Evolutionary conservation across 2,329 filamentous ascomycete species (phyloP).

Genomic region (Ophiosphaerella herpotricha): DNA sequence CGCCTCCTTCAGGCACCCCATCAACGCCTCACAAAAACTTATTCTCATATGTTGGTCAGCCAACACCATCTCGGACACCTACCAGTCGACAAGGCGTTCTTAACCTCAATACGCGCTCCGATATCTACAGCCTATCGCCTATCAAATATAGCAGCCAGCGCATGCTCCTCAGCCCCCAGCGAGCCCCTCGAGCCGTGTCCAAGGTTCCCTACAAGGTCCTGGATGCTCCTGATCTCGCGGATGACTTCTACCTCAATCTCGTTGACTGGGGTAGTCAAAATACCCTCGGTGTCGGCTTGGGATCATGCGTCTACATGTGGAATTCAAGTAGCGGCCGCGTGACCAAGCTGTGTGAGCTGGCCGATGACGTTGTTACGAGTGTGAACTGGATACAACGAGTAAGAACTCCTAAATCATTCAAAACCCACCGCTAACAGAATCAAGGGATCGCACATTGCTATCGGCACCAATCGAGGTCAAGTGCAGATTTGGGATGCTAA

Average conservation of each 20-base stretch:
- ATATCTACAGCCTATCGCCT: constrained; percentile 93
- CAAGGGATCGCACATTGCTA: constrained; percentile 86
- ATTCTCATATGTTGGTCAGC: constrained; percentile 87
- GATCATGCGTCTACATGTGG: constrained; percentile 97
- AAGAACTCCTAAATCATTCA: constrained; percentile 24
- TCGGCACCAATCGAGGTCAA: constrained; percentile 90
- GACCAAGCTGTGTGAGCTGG: constrained; percentile 89
- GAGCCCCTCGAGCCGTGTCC: constrained; percentile 85
- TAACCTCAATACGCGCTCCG: constrained; percentile 86
- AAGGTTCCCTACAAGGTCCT: constrained; percentile 98
- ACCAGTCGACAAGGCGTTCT: constrained; percentile 79
- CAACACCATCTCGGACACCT: constrained; percentile 86
- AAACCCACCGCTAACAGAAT: constrained; percentile 9
- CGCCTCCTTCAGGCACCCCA: constrained; percentile 76
- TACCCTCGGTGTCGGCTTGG: constrained; percentile 88
- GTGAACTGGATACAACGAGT: constrained; percentile 96
- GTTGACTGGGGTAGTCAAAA: constrained; percentile 98
- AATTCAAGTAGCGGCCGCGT: constrained; percentile 90
- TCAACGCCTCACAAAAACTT: constrained; percentile 98
- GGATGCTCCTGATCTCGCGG: constrained; percentile 91
- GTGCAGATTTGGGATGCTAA: constrained; percentile 99
- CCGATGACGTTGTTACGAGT: constrained; percentile 92
- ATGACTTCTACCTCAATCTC: constrained; percentile 96
- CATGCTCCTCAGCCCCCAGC: constrained; percentile 87
- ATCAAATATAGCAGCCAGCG: constrained; percentile 92